Conservation (phyloP, 2,329 filamentous ascomycete species). For the Sporothrix curviconia region DNA sequence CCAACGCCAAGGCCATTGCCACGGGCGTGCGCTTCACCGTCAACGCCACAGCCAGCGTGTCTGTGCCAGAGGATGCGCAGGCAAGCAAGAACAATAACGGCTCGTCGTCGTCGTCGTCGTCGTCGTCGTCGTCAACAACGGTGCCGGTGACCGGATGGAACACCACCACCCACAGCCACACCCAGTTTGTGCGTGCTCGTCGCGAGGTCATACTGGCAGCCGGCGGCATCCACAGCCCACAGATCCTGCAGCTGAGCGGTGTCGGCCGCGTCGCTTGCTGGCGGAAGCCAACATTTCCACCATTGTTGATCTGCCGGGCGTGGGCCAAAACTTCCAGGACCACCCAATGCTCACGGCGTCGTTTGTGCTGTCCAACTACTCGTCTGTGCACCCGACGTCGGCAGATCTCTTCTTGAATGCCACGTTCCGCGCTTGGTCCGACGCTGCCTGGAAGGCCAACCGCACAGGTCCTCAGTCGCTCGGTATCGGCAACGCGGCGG, state of each 20-base stretch:
- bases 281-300: constrained; percentile 35
- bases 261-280: constrained; percentile 37
- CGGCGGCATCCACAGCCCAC: constrained; percentile 35
- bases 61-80: too few species aligned
- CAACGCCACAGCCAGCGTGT: background rate
- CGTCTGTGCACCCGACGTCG: constrained; percentile 17
- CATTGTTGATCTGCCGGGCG: constrained; percentile 37
- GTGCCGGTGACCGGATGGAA: background rate
- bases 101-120: too few species aligned
- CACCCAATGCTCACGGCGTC: constrained; percentile 31
- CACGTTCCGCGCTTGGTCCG: constrained; percentile 24
- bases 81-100: too few species aligned
- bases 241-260: constrained; percentile 32
- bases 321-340: constrained; percentile 45
- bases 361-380: constrained; percentile 19
- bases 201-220: constrained; percentile 40
- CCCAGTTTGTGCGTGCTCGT: constrained; percentile 24
- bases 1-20: constrained; percentile 6
- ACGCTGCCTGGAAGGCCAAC: constrained; percentile 23
- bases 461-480: constrained; percentile 27
- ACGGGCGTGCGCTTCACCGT: constrained; percentile 27
- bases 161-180: background rate
- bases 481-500: constrained; percentile 25
- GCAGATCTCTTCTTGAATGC: constrained; percentile 21
- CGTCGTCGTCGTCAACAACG: too few species aligned